Conservation (phyloP, 331 rosid species). For the Cydonia oblonga region DNA sequence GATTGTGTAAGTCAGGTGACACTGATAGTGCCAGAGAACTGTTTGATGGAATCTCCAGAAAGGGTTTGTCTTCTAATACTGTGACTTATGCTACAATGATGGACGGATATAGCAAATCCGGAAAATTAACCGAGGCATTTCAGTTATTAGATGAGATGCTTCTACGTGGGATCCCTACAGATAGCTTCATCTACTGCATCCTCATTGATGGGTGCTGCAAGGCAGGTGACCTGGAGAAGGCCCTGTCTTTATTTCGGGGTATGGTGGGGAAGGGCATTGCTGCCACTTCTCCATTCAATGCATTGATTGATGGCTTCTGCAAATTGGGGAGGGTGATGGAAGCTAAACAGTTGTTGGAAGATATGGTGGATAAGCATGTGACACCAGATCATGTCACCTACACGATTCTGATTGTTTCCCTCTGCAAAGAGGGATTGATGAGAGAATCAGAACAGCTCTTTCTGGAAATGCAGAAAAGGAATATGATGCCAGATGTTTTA, state of each 20-base stretch:
- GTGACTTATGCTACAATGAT: constrained; percentile 35
- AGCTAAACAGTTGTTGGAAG: constrained; percentile 31
- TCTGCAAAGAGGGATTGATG: constrained; percentile 26
- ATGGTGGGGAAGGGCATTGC: constrained; percentile 28
- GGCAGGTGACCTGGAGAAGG: constrained; percentile 21
- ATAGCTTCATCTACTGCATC: constrained; percentile 25
- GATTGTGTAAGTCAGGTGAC: constrained; percentile 40
- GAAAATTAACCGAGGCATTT: constrained; percentile 26
- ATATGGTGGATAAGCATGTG: constrained; percentile 28
- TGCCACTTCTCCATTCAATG: constrained; percentile 30
- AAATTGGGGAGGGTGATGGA: constrained; percentile 27
- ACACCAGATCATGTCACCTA: constrained; percentile 27
- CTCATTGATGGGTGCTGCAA: constrained; percentile 38
- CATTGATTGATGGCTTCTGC: constrained; percentile 35
- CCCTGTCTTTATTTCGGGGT: constrained; percentile 27
- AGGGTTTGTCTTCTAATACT: constrained; percentile 24
- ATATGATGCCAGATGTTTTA: constrained; percentile 18
- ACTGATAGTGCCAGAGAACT: constrained; percentile 28
- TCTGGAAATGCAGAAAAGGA: constrained; percentile 32
- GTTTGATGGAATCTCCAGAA: constrained; percentile 23
- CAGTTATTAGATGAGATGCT: constrained; percentile 30
- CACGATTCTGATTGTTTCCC: constrained; percentile 27
- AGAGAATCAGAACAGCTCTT: constrained; percentile 38
- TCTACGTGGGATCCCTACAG: constrained; percentile 21
- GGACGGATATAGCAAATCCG: constrained; percentile 36